Conservation (phyloP, 768 basidiomycete genomes). For the Tylopilus vinaceipallidus region DNA sequence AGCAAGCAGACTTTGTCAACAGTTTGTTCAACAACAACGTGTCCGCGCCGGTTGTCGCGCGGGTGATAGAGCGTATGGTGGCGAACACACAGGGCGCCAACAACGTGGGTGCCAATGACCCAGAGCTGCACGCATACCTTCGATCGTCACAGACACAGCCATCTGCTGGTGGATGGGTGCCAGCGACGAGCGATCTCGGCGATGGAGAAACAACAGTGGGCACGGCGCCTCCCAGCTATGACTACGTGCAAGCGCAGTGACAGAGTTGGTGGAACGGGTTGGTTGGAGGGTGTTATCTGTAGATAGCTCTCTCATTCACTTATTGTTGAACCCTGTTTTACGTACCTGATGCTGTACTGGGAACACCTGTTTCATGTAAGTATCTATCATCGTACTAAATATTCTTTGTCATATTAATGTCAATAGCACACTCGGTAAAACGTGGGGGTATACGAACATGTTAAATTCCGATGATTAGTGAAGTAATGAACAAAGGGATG, state of each 20-base stretch:
- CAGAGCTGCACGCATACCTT: constrained; percentile 7
- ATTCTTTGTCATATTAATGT: not conserved
- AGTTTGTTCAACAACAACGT: constrained; percentile 26
- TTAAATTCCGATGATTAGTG: not conserved
- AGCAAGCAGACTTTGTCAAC: constrained; percentile 27
- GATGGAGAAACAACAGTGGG: constrained; percentile 30
- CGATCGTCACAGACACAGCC: not conserved
- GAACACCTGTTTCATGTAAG: not conserved
- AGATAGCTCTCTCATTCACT: not conserved
- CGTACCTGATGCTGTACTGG: too few relatives aligned
- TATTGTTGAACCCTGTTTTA: not conserved
- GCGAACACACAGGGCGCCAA: constrained; percentile 19
- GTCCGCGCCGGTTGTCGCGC: constrained; percentile 25
- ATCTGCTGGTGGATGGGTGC: constrained; percentile 27
- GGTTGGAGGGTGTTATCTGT: not conserved
- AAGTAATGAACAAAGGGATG: not conserved
- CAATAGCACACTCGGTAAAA: not conserved
- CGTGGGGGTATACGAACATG: too few relatives aligned
- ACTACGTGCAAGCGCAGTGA: constrained; percentile 14
- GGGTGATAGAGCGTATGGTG: constrained; percentile 28
- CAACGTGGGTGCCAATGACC: constrained; percentile 4
- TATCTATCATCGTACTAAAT: not conserved
- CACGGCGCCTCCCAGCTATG: constrained; percentile 26
- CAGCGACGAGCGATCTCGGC: constrained; percentile 39
- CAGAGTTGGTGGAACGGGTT: not conserved